Base-by-base conservation (phyloP, 495 filamentous ascomycete species). In the Elasticomyces elasticus region DNA sequence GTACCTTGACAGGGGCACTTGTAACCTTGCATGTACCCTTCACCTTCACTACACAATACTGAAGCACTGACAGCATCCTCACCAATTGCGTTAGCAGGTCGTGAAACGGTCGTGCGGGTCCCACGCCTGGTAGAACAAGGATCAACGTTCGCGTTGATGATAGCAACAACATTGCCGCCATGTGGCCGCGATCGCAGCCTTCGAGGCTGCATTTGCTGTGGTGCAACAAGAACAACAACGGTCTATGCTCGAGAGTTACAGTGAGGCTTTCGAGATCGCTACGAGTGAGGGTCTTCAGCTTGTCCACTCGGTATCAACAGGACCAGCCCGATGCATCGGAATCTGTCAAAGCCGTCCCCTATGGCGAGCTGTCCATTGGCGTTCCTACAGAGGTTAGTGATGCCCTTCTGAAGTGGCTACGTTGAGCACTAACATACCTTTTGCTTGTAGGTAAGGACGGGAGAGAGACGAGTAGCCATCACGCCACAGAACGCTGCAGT, bases 401-500 rank as follows among this genome's bases (percentile, higher is more conserved):
- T 13, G 46, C 37, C 23, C 41, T 11, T 7, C 9, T 46, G 41
- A 28, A 2, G 17, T 15, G 3, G 43, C 43, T 28, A 15, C 3
- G 15, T 44, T 44, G 41, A 10, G n/a, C 6, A 10, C 41, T 11
- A 64, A 83, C 73, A 13, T 84, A 75, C 61, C 75, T n/a, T n/a
- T n/a, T n/a, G n/a, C 17, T 28, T 20, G 43, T 20, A 28, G 35
- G 35, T 40, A 12, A 43, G 37, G 25, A 53, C 77, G 11, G 77
- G 83, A 52, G 86, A 91, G 69, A 80, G 81, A 22, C 85, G 86
- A 24, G 86, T 91, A 19, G 85, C 86, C 15, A 74, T 91, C 27
- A 88, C 84, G 0, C 86, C 86, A 6, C 81, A 84, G 56, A 91
- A 89, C 73, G 85, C 86, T 19, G 74, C 79, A 1, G 68, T 89